Base-by-base conservation (phyloP, 2,329 filamentous ascomycete species). In the Fusarium lyarnte region DNA sequence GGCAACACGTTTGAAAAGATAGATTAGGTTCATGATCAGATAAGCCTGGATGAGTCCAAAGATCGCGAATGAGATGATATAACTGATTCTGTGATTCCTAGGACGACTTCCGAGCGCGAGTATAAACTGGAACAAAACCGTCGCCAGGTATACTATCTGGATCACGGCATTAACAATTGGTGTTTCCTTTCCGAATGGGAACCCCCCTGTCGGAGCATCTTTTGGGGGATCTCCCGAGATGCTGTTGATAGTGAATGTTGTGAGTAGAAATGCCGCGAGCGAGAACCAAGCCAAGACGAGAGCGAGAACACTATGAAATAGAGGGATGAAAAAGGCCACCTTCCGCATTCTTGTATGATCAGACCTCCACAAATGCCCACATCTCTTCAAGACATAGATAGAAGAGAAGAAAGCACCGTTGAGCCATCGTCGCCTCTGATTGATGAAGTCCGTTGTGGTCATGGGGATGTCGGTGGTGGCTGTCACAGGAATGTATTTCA, bases 281-380 rank as follows among this genome's bases (percentile, higher is more conserved):
- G 69, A 72, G 21, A 73, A 72, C 69, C 69, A 73, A 12, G 58
- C 67, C 5, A 72, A 8, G 11, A 73, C 21, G 1, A 63, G 41
- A 17, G 43, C 63, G 0, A 69, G 36, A 11, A 69, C 29, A 3
- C 57, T 72, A 19, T 73, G 67, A 4, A 63, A 5, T 0, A 73
- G 29, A 14, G 57, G 43, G 9, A 59, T 39, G 4, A 41, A 59
- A 10, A 59, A 52, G 1, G n/a, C 45, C n/a, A 52, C 0, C 9
- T 52, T 59, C 8, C 45, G 57, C 3, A 33, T 39, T 1, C 21
- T 13, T 0, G 17, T 27, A 3, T 59, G 57, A 1, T 52, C 45
- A 5, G 57, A 59, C 6, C 35, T 31, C 43, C 35, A 59, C 1
- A 59, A 11, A 6, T 59, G 43, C 10, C 42, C 43, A 8, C 23